Conservation (phyloP, 2,329 filamentous ascomycete genomes). For the Pochonia chlamydosporia region DNA sequence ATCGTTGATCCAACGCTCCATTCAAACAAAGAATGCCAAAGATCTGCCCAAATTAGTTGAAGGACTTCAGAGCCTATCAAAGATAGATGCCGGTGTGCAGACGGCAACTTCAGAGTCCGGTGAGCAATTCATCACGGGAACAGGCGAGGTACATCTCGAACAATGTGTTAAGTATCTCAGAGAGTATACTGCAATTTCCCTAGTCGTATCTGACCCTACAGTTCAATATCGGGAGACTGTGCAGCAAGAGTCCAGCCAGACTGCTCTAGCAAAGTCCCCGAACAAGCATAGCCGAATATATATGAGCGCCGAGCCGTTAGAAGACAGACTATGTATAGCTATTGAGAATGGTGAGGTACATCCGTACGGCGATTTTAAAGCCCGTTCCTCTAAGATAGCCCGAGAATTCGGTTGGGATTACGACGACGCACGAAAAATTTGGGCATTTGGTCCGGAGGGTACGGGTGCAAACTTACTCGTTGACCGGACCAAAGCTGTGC, state of each 20-base stretch:
- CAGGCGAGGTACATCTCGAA: slow-evolving; percentile 98
- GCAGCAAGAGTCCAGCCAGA: slow-evolving; percentile 77
- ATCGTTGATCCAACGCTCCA: slow-evolving; percentile 96
- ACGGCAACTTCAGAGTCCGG: slow-evolving; percentile 84
- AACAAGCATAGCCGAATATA: slow-evolving; percentile 99
- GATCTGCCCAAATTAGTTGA: slow-evolving; percentile 99
- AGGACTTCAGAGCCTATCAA: slow-evolving; percentile 99
- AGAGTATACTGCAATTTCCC: slow-evolving; percentile 96
- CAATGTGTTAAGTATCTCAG: slow-evolving; percentile 99
- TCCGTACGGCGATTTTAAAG: slow-evolving; percentile 98
- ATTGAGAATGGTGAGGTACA: slow-evolving; percentile 90
- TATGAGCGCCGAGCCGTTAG: slow-evolving; percentile 84
- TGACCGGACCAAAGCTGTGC: slow-evolving; percentile 99
- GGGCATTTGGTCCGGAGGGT: slow-evolving; percentile 98
- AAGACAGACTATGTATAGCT: slow-evolving; percentile 83
- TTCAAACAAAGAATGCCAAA: slow-evolving; percentile 99
- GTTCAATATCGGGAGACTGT: slow-evolving; percentile 99
- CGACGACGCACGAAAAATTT: slow-evolving; percentile 99
- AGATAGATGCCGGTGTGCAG: slow-evolving; percentile 98
- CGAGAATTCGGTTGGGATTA: slow-evolving; percentile 99
- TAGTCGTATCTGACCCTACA: slow-evolving; percentile 96
- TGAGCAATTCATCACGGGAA: slow-evolving; percentile 98
- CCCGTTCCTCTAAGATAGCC: slow-evolving; percentile 89
- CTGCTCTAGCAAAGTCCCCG: slow-evolving; percentile 97
- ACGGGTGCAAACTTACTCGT: slow-evolving; percentile 96